Evolutionary conservation across 495 filamentous ascomycete species (phyloP), one percentile per base, ranked within the genome.

Genomic region (Daldinia loculata): DNA sequence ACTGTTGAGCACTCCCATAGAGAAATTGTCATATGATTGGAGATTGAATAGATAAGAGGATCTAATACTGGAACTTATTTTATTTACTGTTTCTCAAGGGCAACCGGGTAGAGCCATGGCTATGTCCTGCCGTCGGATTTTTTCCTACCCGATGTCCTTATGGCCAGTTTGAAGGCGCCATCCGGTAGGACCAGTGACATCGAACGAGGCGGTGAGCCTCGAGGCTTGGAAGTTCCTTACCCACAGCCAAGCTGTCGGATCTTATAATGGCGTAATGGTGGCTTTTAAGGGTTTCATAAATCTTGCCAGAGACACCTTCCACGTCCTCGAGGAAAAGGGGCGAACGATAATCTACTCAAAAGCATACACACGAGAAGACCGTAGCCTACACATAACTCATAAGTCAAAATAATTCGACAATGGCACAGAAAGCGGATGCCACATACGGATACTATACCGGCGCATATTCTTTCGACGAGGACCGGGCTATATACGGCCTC

Each of bases 401-500:
- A 24, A 41, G 12, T 17, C 29, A 41, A 24, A 38, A 3, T 6
- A 7, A 17, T 30, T 29, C 27, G 15, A 56, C 15, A 1, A 72
- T 72, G 70, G 17, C 70, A 0, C 65, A 72, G 15, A 66, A 72
- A 9, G 51, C 48, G 9, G 53, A 72, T 14, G 30, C 34, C n/a
- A 29, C 65, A 6, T 67, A 61, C 56, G 65, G 50, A 61, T 72
- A 65, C 22, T 72, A 69, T 43, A 61, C 60, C 4, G 50, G 50
- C 1, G 11, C 56, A 4, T 69, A 65, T 17, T 29, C 53, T 3
- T 17, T 66, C 30, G 70, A 72, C 32, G 70, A 72, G 48, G 70
- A 72, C 19, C 56, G 70, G 30, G 70, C 70, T 0, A 48, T 72
- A 45, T 72, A 56, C 24, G 70, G 70, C 12, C 61, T 72, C 4